These are phyloP conservation scores for Pleomassaria siparia DNA, from an alignment of 2,329 filamentous ascomycete genomes.

Conservation along the genomic window DNA sequence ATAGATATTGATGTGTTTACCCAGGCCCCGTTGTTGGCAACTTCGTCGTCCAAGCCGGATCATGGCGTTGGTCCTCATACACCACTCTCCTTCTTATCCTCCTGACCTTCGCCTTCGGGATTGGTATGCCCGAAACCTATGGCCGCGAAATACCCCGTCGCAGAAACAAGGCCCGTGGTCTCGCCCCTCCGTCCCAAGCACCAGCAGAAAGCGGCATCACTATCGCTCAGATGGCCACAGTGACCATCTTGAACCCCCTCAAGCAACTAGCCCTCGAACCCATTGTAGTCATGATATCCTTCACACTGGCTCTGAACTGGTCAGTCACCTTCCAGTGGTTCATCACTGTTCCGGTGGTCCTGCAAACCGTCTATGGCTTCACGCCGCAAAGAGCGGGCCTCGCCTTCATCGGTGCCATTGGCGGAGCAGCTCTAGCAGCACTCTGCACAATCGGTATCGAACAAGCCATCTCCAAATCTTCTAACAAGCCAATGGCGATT, in stretches of 20 bases:
- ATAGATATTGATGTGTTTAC: neutral
- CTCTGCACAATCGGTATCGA: constrained; percentile 31
- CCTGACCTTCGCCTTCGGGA: constrained; percentile 33
- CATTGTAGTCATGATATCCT: constrained; percentile 31
- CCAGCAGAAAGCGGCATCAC: constrained; percentile 25
- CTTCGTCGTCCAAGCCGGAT: constrained; percentile 40
- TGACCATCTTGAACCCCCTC: constrained; percentile 35
- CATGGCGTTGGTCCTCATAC: constrained; percentile 44
- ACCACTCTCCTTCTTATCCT: constrained; percentile 42
- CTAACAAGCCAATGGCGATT: constrained; percentile 16
- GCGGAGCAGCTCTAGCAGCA: constrained; percentile 31
- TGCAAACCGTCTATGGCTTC: constrained; percentile 33
- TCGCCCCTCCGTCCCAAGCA: constrained; percentile 10
- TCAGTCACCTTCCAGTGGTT: constrained; percentile 34
- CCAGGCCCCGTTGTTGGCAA: constrained; percentile 43
- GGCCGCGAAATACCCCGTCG: constrained; percentile 29
- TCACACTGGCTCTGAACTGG: constrained; percentile 31
- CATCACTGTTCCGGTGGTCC: constrained; percentile 31
- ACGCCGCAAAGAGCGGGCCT: constrained; percentile 31
- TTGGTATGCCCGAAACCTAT: constrained; percentile 56
- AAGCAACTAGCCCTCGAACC: constrained; percentile 41
- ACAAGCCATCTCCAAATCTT: constrained; percentile 18
- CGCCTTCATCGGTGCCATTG: constrained; percentile 36
- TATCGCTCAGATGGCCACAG: constrained; percentile 23
- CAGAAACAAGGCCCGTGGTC: constrained; percentile 10